These are phyloP conservation scores for Microbotryum saponariae DNA, from an alignment of 1,284 basidiomycete genomes.

Conservation along the genomic window DNA sequence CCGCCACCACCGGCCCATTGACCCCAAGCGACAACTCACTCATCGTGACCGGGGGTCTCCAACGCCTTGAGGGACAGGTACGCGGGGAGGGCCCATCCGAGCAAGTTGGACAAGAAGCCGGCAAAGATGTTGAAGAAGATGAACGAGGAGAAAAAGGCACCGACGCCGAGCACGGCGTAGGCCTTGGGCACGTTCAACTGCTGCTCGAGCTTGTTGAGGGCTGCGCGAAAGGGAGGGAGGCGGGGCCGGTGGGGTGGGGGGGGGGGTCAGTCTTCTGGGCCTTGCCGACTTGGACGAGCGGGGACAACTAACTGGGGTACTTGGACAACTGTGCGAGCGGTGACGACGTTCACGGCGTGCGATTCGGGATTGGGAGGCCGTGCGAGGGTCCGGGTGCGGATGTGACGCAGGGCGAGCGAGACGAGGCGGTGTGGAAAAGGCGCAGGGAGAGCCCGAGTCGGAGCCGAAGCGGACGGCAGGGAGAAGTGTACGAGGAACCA, in stretches of 20 bases:
- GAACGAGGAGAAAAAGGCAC: slow-evolving; percentile 51
- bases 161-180: slow-evolving; percentile 71
- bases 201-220: slow-evolving; percentile 72
- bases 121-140: slow-evolving; percentile 76
- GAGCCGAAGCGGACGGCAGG: not conserved
- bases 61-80: slow-evolving; percentile 79
- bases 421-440: not conserved
- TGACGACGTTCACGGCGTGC: not conserved
- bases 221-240: slow-evolving; percentile 18
- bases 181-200: slow-evolving; percentile 89
- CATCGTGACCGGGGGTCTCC: slow-evolving; percentile 49
- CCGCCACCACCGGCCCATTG: not conserved
- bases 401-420: not conserved
- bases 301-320: slow-evolving; percentile 53
- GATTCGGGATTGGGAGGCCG: not conserved
- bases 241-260: too few relatives aligned
- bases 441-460: not conserved
- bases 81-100: slow-evolving; percentile 75
- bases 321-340: slow-evolving; percentile 60
- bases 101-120: slow-evolving; percentile 69
- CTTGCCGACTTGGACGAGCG: not conserved
- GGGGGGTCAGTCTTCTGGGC: not conserved
- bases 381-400: not conserved
- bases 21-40: not conserved
- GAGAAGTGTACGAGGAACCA: not conserved